Percentiles rank a stretch among this genome's conserved stretches.
These are phyloP conservation scores for Candida mattraensis DNA, from an alignment of 805 yeast genomes.

Conservation along the genomic window DNA sequence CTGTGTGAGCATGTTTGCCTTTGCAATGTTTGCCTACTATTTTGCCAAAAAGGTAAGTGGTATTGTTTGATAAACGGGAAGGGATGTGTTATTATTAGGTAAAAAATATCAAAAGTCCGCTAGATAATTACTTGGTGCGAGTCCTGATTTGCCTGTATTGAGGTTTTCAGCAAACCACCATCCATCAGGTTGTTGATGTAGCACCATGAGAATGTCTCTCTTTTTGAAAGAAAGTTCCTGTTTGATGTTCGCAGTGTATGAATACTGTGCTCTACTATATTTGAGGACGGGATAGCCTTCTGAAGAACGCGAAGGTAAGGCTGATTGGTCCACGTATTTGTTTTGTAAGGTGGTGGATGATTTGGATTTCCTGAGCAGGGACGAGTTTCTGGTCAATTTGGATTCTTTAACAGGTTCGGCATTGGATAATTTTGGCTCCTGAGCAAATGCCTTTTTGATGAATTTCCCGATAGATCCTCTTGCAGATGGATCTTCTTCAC, in stretches of 20 bases:
- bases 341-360: conserved; percentile 29
- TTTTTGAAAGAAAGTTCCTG: conserved; percentile 61
- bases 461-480: conserved; percentile 12
- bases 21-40: conserved; percentile 47
- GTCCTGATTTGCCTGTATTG: conserved; percentile 46
- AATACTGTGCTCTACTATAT: conserved; percentile 56
- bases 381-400: conserved; percentile 5
- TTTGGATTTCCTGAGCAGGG: conserved; percentile 29
- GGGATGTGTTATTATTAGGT: too few relatives aligned
- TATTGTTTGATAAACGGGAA: conserved; percentile 26
- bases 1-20: conserved; percentile 42
- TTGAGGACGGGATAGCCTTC: conserved; percentile 55
- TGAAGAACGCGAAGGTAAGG: conserved; percentile 47
- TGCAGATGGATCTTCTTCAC: conserved; percentile 1
- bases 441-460: conserved; percentile 7
- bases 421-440: conserved; percentile 1
- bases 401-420: conserved; percentile 4
- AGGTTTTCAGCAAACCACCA: conserved; percentile 73
- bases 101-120: conserved; percentile 32
- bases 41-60: conserved; percentile 46
- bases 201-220: conserved; percentile 53
- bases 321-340: conserved; percentile 23
- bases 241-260: conserved; percentile 57
- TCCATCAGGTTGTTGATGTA: conserved; percentile 64
- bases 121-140: conserved; percentile 64